Percentiles rank a stretch among this genome's conserved stretches.
phyloP scores from a whole-genome alignment of 2,329 filamentous ascomycete species.

The Cadophora gregata region DNA sequence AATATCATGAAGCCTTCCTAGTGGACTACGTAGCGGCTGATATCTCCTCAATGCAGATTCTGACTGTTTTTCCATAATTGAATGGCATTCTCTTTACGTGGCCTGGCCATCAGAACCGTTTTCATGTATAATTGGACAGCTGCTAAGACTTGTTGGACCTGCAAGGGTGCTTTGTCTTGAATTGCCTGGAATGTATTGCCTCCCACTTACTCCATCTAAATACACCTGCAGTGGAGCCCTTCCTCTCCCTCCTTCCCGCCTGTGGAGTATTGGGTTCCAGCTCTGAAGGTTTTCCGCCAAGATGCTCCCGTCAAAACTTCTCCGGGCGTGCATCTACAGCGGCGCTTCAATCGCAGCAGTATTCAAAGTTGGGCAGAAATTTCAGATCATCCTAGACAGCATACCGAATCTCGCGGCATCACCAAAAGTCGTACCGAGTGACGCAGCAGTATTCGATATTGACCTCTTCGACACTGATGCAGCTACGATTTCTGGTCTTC shows the following conservation, averaged over 20 bases:
- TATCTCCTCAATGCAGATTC: conserved; percentile 29
- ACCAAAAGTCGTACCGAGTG: conserved; percentile 20
- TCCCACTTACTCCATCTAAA: background rate
- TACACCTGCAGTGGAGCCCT: background rate
- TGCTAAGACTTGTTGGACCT: background rate
- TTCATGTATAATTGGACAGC: conserved; percentile 21
- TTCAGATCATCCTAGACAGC: conserved; percentile 29
- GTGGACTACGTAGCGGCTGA: conserved; percentile 30
- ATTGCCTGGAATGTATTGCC: background rate
- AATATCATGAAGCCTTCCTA: conserved; percentile 29
- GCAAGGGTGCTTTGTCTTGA: background rate
- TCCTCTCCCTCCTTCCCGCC: background rate
- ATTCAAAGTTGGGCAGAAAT: conserved; percentile 31
- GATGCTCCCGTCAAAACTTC: conserved; percentile 23
- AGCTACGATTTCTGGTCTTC: conserved; percentile 53
- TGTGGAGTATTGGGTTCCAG: background rate
- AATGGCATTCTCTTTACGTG: conserved; percentile 45
- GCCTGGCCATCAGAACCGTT: conserved; percentile 15
- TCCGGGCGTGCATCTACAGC: conserved; percentile 22
- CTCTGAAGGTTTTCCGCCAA: conserved; percentile 11
- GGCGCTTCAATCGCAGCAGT: conserved; percentile 16
- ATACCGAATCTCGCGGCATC: conserved; percentile 20
- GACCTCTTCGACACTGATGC: conserved; percentile 53
- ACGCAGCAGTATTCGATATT: conserved; percentile 53
- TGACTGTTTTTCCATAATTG: conserved; percentile 47